Conservation (phyloP, 2,329 filamentous ascomycete species). For the Microdochium bolleyi region DNA sequence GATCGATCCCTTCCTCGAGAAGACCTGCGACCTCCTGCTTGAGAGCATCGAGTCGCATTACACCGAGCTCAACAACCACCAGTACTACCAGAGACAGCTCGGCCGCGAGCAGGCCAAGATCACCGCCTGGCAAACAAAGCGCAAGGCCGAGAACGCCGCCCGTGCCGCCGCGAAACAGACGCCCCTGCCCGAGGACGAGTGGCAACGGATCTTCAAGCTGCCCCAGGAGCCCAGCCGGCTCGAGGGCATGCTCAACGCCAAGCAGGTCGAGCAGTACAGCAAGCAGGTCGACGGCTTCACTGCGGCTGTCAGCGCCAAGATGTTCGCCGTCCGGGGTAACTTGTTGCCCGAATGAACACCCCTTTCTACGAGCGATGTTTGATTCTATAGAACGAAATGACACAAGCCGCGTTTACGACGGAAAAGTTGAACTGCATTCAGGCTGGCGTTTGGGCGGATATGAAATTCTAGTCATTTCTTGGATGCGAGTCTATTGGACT, state of each 20-base stretch:
- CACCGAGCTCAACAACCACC: constrained; percentile 98
- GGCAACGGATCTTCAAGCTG: constrained; percentile 96
- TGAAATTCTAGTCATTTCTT: neutral
- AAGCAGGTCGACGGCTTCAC: constrained; percentile 96
- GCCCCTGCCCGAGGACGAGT: constrained; percentile 90
- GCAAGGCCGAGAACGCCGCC: constrained; percentile 89
- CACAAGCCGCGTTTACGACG: neutral
- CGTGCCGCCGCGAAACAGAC: constrained; percentile 81
- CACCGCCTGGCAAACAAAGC: constrained; percentile 90
- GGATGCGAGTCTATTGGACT: neutral
- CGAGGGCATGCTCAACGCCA: constrained; percentile 88
- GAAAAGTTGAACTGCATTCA: neutral
- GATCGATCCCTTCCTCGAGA: constrained; percentile 96
- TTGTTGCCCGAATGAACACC: constrained; percentile 46
- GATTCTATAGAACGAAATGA: neutral
- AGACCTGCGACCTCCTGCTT: constrained; percentile 91
- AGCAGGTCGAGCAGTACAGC: constrained; percentile 96
- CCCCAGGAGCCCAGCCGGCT: constrained; percentile 88
- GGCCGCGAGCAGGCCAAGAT: constrained; percentile 95
- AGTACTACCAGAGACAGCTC: constrained; percentile 89
- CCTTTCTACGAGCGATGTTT: constrained; percentile 1
- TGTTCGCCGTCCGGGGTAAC: constrained; percentile 87
- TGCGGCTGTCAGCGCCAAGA: constrained; percentile 85
- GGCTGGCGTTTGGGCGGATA: neutral
- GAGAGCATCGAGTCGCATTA: constrained; percentile 98